Evolutionary conservation across 2,329 filamentous ascomycete species (phyloP).

Genomic region (Neofusicoccum sp.): DNA sequence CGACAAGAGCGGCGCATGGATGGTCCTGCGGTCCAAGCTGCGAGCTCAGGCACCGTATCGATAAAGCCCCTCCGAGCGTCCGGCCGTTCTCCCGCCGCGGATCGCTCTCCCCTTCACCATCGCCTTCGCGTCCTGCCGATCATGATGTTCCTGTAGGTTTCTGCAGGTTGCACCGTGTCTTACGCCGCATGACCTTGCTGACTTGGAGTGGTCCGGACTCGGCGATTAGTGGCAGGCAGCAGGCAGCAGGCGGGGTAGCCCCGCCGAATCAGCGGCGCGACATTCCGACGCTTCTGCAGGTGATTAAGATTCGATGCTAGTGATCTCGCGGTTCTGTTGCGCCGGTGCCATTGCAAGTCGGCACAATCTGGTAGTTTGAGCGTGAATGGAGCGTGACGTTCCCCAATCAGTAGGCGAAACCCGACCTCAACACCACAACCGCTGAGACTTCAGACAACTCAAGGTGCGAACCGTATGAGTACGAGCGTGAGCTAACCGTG

Average conservation of each 20-base stretch:
- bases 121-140: not conserved
- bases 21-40: conserved; percentile 9
- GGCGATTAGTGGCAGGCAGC: not conserved
- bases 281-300: not conserved
- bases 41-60: conserved; percentile 15
- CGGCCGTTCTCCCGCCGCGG: not conserved
- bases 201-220: not conserved
- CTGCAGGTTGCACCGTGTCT: not conserved
- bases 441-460: too few species aligned
- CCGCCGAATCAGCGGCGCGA: not conserved
- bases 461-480: too few species aligned
- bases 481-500: too few species aligned
- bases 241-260: conserved; percentile 2
- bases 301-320: not conserved
- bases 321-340: not conserved
- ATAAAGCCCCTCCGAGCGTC: not conserved
- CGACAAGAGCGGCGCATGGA: conserved; percentile 10
- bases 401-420: too few species aligned
- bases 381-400: too few species aligned
- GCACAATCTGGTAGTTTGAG: too few species aligned
- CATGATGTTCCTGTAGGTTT: not conserved
- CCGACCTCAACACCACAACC: too few species aligned
- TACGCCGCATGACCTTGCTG: not conserved
- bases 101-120: not conserved
- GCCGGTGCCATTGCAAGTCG: too few species aligned